Percentiles rank a stretch among this genome's conserved stretches.
phyloP scores from a whole-genome alignment of 2,329 filamentous ascomycete genomes.

The Scedosporium dehoogii region DNA sequence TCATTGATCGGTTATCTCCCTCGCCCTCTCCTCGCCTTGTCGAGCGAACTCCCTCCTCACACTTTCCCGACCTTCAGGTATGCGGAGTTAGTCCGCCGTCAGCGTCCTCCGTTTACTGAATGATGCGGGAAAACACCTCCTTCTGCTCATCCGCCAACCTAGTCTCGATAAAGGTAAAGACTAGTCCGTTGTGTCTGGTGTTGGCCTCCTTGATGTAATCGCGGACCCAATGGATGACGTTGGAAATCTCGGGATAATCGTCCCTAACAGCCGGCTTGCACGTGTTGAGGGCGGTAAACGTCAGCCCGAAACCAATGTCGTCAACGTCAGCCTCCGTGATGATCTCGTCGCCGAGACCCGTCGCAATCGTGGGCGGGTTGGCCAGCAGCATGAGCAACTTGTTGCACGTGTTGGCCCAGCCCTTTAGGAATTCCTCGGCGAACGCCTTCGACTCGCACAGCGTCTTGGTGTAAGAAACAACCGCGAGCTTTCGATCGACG shows the following conservation, averaged over 20 bases:
- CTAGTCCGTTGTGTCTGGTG: conserved; percentile 57
- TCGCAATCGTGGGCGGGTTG: conserved; percentile 65
- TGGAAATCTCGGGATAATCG: conserved; percentile 75
- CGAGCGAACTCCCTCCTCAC: background rate
- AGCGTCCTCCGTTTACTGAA: conserved; percentile 25
- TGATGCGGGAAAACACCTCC: conserved; percentile 28
- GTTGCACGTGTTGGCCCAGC: conserved; percentile 85
- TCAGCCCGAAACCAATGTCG: conserved; percentile 88
- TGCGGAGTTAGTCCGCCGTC: background rate
- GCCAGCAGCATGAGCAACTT: conserved; percentile 81
- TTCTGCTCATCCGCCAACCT: conserved; percentile 56
- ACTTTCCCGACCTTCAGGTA: background rate
- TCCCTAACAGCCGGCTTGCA: conserved; percentile 67
- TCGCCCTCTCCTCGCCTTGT: too few relatives aligned
- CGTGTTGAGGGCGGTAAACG: conserved; percentile 88
- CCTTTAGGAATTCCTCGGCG: conserved; percentile 70
- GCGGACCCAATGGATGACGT: conserved; percentile 78
- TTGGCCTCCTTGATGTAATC: conserved; percentile 71
- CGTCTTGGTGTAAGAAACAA: conserved; percentile 88
- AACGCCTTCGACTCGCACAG: conserved; percentile 80
- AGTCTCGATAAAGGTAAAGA: conserved; percentile 62
- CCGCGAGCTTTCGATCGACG: conserved; percentile 84
- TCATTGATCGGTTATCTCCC: background rate
- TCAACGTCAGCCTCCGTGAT: conserved; percentile 86
- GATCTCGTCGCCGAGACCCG: conserved; percentile 60